Base-by-base conservation (phyloP, 1,284 basidiomycete genomes). In the Melanopsichium pennsylvanicum region DNA sequence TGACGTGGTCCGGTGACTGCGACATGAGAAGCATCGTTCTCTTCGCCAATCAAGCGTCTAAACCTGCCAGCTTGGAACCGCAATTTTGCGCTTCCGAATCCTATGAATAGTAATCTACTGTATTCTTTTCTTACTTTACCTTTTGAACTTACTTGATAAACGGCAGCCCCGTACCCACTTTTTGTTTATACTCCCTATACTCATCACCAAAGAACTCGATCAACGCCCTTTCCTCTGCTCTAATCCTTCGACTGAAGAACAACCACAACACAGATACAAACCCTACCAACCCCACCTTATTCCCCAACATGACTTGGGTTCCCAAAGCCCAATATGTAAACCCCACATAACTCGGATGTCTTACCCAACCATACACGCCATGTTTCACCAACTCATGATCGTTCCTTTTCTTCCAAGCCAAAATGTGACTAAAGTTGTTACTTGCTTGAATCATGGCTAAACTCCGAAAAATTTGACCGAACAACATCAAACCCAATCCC, bases 311-410 rank as follows among this genome's bases (percentile, higher is more conserved):
- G n/a, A 98, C 82, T 79, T 98, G 94, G 0, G 94, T 97, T 1
- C 92, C 92, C 26, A 98, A 75, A 0, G 93, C 94, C 95, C 95
- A 98, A 82, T 95, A 97, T 82, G 91, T 96, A 84, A 98, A 99
- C 3, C 95, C 96, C 0, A 91, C 87, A 75, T 99, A 99, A 0
- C 93, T 96, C 9, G 96, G 96, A 81, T 99, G 96, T 5, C 96
- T 88, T 56, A 89, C 90, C 86, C 48, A 75, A 31, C 59, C 48
- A 33, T 80, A 81, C 1, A 81, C 63, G 18, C 79, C 79, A 4
- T 49, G 47, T 13, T 62, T 80, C 16, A 81, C 79, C 19, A 81
- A 50, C 41, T 60, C 16, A 46, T 81, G 79, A 36, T 79, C 76
- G 4, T 42, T 29, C 0, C 75, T 45, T 46, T 81, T 81, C 19